Conservation (phyloP, 1,284 basidiomycete species). For the Pulchroboletus neoregius region DNA sequence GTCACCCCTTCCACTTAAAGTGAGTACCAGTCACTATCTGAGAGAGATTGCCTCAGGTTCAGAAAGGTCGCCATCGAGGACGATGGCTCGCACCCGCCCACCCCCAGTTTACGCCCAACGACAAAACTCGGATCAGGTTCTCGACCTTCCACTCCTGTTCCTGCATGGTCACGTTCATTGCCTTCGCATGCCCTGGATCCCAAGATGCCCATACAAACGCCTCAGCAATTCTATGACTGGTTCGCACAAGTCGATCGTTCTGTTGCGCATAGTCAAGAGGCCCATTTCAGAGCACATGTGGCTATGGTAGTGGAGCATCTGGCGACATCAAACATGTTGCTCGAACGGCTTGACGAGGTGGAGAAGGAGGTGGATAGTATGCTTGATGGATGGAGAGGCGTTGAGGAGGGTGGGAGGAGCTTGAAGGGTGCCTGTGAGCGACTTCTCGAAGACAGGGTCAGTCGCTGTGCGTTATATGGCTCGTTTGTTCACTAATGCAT, state of each 20-base stretch:
- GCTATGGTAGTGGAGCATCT: slow-evolving; percentile 70
- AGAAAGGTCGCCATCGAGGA: slow-evolving; percentile 39
- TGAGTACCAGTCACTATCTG: slow-evolving; percentile 36
- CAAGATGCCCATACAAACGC: slow-evolving; percentile 72
- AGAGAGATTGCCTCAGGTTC: slow-evolving; percentile 14
- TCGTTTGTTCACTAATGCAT: slow-evolving; percentile 2
- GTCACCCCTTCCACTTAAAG: slow-evolving; percentile 67
- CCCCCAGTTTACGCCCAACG: slow-evolving; percentile 34
- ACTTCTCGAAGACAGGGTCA: slow-evolving; percentile 80
- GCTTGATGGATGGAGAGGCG: slow-evolving; percentile 77
- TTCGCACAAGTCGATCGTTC: slow-evolving; percentile 82
- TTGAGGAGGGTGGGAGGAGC: slow-evolving; percentile 84
- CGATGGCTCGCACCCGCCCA: slow-evolving; percentile 40
- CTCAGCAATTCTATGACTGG: slow-evolving; percentile 95
- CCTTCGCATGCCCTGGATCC: slow-evolving; percentile 58
- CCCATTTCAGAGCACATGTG: slow-evolving; percentile 82
- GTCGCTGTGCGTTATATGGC: slow-evolving; percentile 11
- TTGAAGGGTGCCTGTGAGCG: slow-evolving; percentile 88
- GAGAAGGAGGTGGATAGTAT: slow-evolving; percentile 75
- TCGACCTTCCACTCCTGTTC: slow-evolving; percentile 36
- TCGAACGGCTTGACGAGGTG: slow-evolving; percentile 66
- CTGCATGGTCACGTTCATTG: slow-evolving; percentile 26
- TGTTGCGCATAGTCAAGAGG: slow-evolving; percentile 87
- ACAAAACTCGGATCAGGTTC: slow-evolving; percentile 34
- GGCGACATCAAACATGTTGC: slow-evolving; percentile 68